These are phyloP conservation scores for Mortierella sp. DNA, from an alignment of 371 early-diverging fungal species.

Conservation along the genomic window DNA sequence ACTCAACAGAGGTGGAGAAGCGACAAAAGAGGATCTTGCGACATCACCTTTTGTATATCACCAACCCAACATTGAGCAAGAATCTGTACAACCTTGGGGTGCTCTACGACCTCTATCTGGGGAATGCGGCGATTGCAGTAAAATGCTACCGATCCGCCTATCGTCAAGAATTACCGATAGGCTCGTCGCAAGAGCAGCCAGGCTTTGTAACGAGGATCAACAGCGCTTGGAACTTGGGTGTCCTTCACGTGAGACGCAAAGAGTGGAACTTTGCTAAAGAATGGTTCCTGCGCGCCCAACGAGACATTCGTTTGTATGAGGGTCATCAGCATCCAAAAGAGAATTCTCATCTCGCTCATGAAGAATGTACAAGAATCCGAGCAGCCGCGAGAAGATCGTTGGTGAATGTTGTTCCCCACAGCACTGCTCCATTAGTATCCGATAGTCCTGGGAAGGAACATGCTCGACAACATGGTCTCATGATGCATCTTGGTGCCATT, in stretches of 20 bases:
- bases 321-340: neutral
- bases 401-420: constrained; percentile 27
- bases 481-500: constrained; percentile 26
- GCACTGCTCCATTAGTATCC: neutral
- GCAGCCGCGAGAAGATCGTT: constrained; percentile 13
- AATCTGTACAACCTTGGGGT: constrained; percentile 48
- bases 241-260: constrained; percentile 28
- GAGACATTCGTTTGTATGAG: constrained; percentile 25
- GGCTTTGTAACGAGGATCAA: constrained; percentile 31
- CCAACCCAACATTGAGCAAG: constrained; percentile 40
- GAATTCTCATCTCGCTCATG: neutral
- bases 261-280: constrained; percentile 27
- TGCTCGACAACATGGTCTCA: constrained; percentile 34
- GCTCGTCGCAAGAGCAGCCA: neutral
- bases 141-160: constrained; percentile 40
- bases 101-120: constrained; percentile 35
- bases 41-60: constrained; percentile 43
- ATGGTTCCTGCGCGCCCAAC: constrained; percentile 40
- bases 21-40: constrained; percentile 26
- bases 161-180: neutral
- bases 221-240: constrained; percentile 48
- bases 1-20: constrained; percentile 4
- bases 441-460: constrained; percentile 26
- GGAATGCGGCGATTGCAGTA: constrained; percentile 17
- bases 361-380: neutral